Evolutionary conservation across 352 stramenopile species (phyloP).

Genomic region (Phytophthora sansomeana): DNA sequence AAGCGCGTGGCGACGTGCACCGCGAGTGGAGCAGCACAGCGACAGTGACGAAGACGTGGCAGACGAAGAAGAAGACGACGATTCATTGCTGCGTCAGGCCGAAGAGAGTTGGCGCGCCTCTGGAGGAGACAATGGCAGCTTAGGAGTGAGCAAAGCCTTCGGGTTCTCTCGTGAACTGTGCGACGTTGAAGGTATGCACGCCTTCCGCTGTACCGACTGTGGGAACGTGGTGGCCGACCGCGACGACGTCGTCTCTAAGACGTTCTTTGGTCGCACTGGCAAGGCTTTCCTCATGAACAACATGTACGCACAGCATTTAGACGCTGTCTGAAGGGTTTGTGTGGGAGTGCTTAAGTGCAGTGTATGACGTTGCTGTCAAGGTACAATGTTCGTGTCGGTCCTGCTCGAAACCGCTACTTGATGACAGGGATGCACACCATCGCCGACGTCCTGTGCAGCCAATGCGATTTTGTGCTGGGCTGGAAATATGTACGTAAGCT

Average conservation of each 20-base stretch:
- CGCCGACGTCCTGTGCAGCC: slow-evolving; percentile 66
- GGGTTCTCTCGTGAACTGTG: slow-evolving; percentile 57
- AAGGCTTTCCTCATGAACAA: slow-evolving; percentile 84
- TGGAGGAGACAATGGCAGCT: slow-evolving; percentile 4
- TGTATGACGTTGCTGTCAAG: slow-evolving; percentile 32
- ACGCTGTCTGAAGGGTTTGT: not conserved
- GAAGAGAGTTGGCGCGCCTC: slow-evolving; percentile 28
- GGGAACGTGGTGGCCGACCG: slow-evolving; percentile 68
- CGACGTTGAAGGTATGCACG: slow-evolving; percentile 54
- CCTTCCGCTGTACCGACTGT: slow-evolving; percentile 72
- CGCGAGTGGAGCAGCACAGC: slow-evolving; percentile 28
- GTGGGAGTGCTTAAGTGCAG: slow-evolving; percentile 6
- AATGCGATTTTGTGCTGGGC: slow-evolving; percentile 69
- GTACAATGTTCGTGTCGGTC: slow-evolving; percentile 73
- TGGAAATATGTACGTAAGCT: slow-evolving; percentile 82
- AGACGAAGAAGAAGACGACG: slow-evolving; percentile 34
- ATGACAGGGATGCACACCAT: slow-evolving; percentile 88
- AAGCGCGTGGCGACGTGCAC: slow-evolving; percentile 45
- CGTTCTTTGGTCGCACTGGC: slow-evolving; percentile 78
- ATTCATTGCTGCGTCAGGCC: slow-evolving; percentile 29
- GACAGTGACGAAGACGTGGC: slow-evolving; percentile 37
- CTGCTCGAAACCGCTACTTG: slow-evolving; percentile 71
- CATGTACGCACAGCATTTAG: slow-evolving; percentile 53
- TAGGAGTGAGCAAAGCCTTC: slow-evolving; percentile 33
- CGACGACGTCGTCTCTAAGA: slow-evolving; percentile 80